phyloP scores from a whole-genome alignment of 306 rosid genomes.

The Vachellia pachyceras region DNA sequence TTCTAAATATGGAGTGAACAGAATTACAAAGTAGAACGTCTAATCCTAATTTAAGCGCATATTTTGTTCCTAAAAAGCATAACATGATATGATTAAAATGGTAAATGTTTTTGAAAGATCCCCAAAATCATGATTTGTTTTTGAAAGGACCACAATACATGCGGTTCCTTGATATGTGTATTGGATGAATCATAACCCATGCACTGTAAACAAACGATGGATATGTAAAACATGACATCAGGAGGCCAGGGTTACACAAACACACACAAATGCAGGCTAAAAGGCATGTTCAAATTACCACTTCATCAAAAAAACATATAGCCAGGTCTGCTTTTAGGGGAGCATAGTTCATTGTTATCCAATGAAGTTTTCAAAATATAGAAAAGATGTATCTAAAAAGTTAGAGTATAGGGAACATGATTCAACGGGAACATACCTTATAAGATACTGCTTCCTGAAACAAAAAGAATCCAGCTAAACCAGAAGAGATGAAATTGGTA shows the following conservation, averaged over 20 bases:
- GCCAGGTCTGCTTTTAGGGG: neutral
- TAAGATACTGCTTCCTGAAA: slow-evolving; percentile 71
- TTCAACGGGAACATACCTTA: slow-evolving; percentile 50
- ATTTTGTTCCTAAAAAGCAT: neutral
- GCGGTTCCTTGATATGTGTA: no score
- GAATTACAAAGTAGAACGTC: neutral
- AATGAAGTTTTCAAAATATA: neutral
- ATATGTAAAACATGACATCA: neutral
- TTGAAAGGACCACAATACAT: no score
- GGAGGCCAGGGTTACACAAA: no score
- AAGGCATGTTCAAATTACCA: neutral
- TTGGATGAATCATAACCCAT: no score
- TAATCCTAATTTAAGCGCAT: neutral
- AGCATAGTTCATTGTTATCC: neutral
- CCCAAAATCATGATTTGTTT: no score
- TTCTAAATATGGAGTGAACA: neutral
- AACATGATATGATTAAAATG: no score
- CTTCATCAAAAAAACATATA: neutral
- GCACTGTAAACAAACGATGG: no score
- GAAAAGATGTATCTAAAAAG: neutral
- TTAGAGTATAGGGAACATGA: neutral
- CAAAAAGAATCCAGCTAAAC: slow-evolving; percentile 77
- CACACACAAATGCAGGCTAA: neutral
- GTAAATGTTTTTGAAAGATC: no score
- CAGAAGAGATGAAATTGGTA: slow-evolving; percentile 81